Evolutionary conservation across 176 grass and related monocot genomes (phyloP), one percentile per base, ranked within the genome.

Genomic region (Hyparrhenia diplandra): DNA sequence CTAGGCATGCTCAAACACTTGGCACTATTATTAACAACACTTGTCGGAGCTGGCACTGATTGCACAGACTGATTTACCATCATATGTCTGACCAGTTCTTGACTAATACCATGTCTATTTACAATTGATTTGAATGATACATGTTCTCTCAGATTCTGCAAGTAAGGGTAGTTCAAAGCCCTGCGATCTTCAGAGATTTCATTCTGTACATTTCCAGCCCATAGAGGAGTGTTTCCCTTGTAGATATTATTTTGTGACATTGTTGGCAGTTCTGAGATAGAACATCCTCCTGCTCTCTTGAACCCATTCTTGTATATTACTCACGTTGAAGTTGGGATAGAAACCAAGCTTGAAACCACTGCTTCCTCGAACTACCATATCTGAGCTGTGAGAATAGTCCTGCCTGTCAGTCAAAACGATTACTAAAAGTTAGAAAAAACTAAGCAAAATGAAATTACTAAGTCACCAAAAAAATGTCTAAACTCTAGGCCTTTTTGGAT

Each of bases 231-330:
- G 58, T 18, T 71, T 42, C 84, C 60, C 47, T 68, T 73, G 25
- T 8, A 47, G 34, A 74, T 74, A 4, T 10, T 82, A 14, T 86
- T n/a, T 83, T 11, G 20, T 58, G 25, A 86, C 21, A 9, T 62
- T 67, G 24, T 90, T 86, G 40, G 43, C 7, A 5, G n/a, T 68
- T 68, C 52, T 90, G 31, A 78, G 67, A 79, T 31, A 71, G 65
- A 42, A 41, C 10, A 90, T 11, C 60, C 36, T 86, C 29, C 11
- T 52, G 68, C 20, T 57, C 74, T 86, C 88, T 18, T 75, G 34
- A 35, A 60, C 23, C 88, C 88, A 90, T 68, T 86, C 88, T 7
- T 86, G 68, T 36, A 20, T 63, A 17, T 54, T 79, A 64, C 31
- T 31, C 34, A 36, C 55, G 41, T 80, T 80, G 16, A 79, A 54